A percentile compares a stretch with the other conserved stretches of the same genome.
These are phyloP conservation scores for Plasmodium relictum DNA, from an alignment of 169 alveolate genomes.

Conservation along the genomic window DNA sequence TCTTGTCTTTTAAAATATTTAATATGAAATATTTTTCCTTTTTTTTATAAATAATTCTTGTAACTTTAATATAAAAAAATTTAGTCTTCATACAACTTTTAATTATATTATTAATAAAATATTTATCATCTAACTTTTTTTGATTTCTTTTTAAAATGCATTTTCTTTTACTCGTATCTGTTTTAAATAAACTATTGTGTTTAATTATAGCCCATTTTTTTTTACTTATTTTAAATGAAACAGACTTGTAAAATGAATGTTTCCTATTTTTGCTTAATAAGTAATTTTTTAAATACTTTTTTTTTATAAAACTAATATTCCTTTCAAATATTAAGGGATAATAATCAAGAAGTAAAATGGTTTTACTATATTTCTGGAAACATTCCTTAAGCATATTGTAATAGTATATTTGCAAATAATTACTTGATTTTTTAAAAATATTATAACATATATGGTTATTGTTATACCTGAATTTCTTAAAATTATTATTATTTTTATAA, in stretches of 20 bases:
- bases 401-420: neutral
- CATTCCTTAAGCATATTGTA: constrained; percentile 1
- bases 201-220: neutral
- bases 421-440: neutral
- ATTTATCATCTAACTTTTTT: constrained; percentile 14
- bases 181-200: neutral
- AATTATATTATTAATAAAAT: constrained; percentile 1
- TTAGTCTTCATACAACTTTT: neutral
- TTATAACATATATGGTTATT: too few species aligned
- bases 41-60: constrained; percentile 2
- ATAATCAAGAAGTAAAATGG: neutral
- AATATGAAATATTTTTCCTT: constrained; percentile 2
- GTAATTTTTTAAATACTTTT: neutral
- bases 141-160: neutral
- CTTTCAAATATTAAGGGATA: constrained; percentile 5
- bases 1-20: neutral
- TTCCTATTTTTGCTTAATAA: neutral
- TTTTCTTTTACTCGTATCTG: neutral
- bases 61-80: neutral
- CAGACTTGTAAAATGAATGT: neutral
- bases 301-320: neutral
- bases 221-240: neutral
- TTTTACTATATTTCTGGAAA: neutral
- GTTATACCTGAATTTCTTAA: too few species aligned
- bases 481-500: too few species aligned